Evolutionary conservation across 768 basidiomycete species (phyloP), one percentile per base, ranked within the genome.

Genomic region (Amanita rubescens): DNA sequence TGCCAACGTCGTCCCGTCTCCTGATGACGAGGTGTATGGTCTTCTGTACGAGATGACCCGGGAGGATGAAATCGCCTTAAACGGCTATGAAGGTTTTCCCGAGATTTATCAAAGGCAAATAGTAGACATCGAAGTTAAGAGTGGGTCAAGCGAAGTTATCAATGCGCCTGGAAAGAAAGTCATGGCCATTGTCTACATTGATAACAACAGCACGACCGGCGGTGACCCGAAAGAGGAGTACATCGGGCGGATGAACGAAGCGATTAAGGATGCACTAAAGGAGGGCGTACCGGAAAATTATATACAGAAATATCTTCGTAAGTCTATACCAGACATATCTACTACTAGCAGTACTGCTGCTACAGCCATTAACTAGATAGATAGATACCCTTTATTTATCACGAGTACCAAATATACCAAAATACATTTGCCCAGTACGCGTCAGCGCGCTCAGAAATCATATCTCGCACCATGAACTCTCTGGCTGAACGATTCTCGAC

Each of bases 401-500:
- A 20, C 30, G 7, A 14, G n/a, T 52, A 30, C 53, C 54, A 48
- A 48, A 55, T 37, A 49, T 10, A 27, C 22, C 37, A 37, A 55
- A 48, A 49, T 9, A 22, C 19, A 34, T 34, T 45, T 35, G 17
- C 52, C 12, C 46, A 25, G 65, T 68, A 71, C 74, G 75, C 75
- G 74, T 75, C 74, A 75, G 62, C 72, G 68, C 57, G 43, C 37
- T 54, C n/a, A n/a, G n/a, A 50, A 55, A 57, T 47, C 56, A 45
- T 49, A 49, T 5, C 20, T 17, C 56, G 58, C 68, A 77, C 66
- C 72, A 89, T 91, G 87, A 86, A 90, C 73, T 70, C 75, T 56
- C 77, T 90, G 62, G 78, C 79, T 48, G 75, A 81, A 58, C 78
- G 80, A 37, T 90, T 80, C 63, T 78, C 85, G 25, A 74, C 79